Conservation (phyloP, 805 yeast genomes). For the Saccharomyces jurei region DNA sequence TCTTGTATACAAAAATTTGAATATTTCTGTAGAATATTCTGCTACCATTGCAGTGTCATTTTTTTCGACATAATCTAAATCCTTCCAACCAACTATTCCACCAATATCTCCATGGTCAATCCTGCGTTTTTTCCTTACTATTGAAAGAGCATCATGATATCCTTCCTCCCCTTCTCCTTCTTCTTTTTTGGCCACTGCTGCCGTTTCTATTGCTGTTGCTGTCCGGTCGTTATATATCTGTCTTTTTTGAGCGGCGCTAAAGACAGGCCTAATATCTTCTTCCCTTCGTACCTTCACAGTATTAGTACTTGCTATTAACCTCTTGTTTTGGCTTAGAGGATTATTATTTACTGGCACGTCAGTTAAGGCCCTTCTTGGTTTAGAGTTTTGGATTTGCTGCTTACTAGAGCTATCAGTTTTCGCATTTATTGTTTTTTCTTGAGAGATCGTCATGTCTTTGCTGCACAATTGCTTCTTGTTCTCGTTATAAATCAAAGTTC, state of each 20-base stretch:
- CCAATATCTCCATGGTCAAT: constrained; percentile 29
- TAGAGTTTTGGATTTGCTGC: background rate
- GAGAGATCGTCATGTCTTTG: background rate
- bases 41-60: constrained; percentile 82
- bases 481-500: background rate
- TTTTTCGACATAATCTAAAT: constrained; percentile 58
- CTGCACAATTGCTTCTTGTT: background rate
- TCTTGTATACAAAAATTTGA: constrained; percentile 59
- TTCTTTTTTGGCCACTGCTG: constrained; percentile 4
- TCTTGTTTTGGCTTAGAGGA: background rate
- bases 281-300: constrained; percentile 12
- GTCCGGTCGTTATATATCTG: constrained; percentile 8
- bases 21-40: constrained; percentile 83
- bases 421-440: background rate
- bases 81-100: constrained; percentile 28
- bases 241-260: constrained; percentile 10
- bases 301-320: background rate
- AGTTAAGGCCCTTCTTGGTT: constrained; percentile 9
- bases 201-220: background rate
- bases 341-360: constrained; percentile 12
- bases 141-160: background rate
- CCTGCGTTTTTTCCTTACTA: constrained; percentile 28
- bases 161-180: constrained; percentile 4
- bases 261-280: constrained; percentile 6
- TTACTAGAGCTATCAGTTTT: background rate